Percentiles rank a stretch among this genome's conserved stretches.
These are phyloP conservation scores for Trichoderma arundinaceum DNA, from an alignment of 2,329 filamentous ascomycete genomes.

Conservation along the genomic window DNA sequence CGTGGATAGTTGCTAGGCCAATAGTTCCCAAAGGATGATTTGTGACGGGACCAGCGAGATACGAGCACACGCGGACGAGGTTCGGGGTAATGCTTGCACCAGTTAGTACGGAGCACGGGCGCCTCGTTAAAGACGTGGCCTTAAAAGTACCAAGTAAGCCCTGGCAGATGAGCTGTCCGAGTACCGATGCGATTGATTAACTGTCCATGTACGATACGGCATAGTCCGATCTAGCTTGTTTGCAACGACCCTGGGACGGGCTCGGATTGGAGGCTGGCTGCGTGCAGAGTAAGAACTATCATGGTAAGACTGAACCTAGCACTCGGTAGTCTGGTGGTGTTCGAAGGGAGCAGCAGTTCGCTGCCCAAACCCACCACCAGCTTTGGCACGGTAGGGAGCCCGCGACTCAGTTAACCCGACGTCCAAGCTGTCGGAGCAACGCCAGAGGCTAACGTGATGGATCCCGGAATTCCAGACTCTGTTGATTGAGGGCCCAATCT, in stretches of 20 bases:
- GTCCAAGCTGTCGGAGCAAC: background rate
- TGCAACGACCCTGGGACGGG: background rate
- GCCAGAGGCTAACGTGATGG: background rate
- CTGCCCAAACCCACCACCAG: slow-evolving; percentile 28
- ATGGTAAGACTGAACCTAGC: too few species aligned
- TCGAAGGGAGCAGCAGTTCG: slow-evolving; percentile 7
- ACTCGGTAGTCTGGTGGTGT: too few species aligned
- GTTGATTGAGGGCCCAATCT: too few species aligned
- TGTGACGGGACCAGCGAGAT: slow-evolving; percentile 9
- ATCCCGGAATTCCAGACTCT: too few species aligned
- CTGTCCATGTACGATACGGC: slow-evolving; percentile 27
- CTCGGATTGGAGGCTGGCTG: slow-evolving; percentile 3
- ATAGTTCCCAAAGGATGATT: slow-evolving; percentile 6
- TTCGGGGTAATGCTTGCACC: too few species aligned
- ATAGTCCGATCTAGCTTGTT: slow-evolving; percentile 22
- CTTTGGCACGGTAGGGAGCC: background rate
- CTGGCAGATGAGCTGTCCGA: slow-evolving; percentile 15
- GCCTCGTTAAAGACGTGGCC: background rate
- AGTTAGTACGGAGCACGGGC: too few species aligned
- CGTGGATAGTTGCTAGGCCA: slow-evolving; percentile 16
- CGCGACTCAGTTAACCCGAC: too few species aligned
- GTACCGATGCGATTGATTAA: slow-evolving; percentile 26
- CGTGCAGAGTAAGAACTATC: too few species aligned
- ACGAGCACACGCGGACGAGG: background rate
- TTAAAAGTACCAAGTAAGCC: slow-evolving; percentile 11